Percentiles rank a stretch among this genome's conserved stretches.
phyloP scores from a whole-genome alignment of 1,139 yeast genomes.

The Sugiyamaella novakii region DNA sequence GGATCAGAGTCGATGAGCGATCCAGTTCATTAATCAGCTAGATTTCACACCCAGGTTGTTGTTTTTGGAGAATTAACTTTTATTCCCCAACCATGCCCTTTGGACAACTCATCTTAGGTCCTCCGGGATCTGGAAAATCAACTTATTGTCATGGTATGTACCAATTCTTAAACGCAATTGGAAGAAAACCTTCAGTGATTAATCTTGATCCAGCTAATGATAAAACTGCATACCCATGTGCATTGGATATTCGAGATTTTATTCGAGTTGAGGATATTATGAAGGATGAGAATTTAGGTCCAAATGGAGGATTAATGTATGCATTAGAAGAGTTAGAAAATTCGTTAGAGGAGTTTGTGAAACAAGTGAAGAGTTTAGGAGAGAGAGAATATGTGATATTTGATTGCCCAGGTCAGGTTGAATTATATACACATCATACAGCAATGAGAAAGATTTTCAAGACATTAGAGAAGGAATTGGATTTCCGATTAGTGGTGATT shows the following conservation, averaged over 20 bases:
- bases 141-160: constrained; percentile 90
- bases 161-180: constrained; percentile 91
- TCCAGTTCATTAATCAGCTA: too few species aligned
- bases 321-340: constrained; percentile 69
- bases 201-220: constrained; percentile 97
- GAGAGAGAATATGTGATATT: constrained; percentile 73
- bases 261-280: constrained; percentile 86
- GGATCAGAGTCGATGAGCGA: too few species aligned
- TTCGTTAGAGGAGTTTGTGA: constrained; percentile 61
- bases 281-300: constrained; percentile 82
- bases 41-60: too few species aligned
- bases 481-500: constrained; percentile 79
- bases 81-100: too few species aligned
- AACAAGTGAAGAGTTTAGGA: constrained; percentile 59
- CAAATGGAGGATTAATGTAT: constrained; percentile 92
- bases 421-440: constrained; percentile 87
- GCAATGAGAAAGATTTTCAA: constrained; percentile 74
- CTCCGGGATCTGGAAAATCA: constrained; percentile 97
- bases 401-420: constrained; percentile 99
- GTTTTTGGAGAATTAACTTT: too few species aligned
- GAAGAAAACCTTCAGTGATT: constrained; percentile 77
- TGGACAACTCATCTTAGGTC: constrained; percentile 94
- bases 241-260: constrained; percentile 84
- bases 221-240: constrained; percentile 73
- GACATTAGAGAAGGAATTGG: constrained; percentile 65